Conservation (phyloP, 2,329 filamentous ascomycete genomes). For the Microsporum ferrugineum region DNA sequence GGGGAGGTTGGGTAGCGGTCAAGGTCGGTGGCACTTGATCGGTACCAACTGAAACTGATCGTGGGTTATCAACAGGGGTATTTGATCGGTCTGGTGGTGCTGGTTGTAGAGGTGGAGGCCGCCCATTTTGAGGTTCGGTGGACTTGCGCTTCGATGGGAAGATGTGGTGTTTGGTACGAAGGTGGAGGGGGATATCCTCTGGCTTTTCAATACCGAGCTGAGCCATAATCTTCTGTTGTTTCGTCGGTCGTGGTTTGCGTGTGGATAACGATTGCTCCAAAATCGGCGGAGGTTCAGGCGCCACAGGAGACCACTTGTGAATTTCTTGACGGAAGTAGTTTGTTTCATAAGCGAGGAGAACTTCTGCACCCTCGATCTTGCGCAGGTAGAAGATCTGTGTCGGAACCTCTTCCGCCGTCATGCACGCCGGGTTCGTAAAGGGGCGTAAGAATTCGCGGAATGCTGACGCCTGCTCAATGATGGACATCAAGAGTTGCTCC, state of each 20-base stretch:
- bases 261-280: constrained; percentile 82
- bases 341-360: constrained; percentile 83
- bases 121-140: constrained; percentile 34
- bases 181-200: constrained; percentile 74
- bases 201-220: constrained; percentile 81
- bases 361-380: constrained; percentile 94
- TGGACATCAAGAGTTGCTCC: constrained; percentile 71
- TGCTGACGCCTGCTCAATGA: constrained; percentile 70
- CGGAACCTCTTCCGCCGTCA: constrained; percentile 73
- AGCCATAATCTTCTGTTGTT: constrained; percentile 87
- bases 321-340: constrained; percentile 95
- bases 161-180: constrained; percentile 65
- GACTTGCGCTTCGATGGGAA: constrained; percentile 56
- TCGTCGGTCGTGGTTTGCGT: constrained; percentile 88
- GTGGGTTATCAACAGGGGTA: constrained; percentile 22
- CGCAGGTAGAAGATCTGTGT: constrained; percentile 89
- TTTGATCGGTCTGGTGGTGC: constrained; percentile 18
- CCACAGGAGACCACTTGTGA: constrained; percentile 88
- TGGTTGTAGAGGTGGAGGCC: constrained; percentile 23
- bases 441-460: constrained; percentile 74
- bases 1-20: constrained; percentile 18
- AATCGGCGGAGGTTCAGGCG: constrained; percentile 72
- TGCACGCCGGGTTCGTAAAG: constrained; percentile 70
- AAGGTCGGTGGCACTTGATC: constrained; percentile 23
- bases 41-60: constrained; percentile 22